A percentile compares a stretch with the other conserved stretches of the same genome.
Conservation (phyloP, 202 grass and related monocot species). For the Hordeum pubiflorum region DNA sequence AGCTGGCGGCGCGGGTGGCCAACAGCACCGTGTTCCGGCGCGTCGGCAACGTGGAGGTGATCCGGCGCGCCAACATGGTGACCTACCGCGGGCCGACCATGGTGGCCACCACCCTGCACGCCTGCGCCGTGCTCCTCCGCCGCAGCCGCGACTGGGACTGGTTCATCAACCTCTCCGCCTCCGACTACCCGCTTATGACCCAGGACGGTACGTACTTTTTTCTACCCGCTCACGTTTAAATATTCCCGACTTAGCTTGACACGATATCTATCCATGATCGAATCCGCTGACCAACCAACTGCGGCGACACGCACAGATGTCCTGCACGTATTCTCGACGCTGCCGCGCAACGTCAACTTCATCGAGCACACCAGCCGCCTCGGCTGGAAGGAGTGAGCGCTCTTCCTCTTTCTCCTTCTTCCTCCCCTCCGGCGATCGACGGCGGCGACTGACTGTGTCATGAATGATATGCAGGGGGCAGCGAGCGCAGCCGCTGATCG, state of each 20-base stretch:
- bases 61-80: slow-evolving; percentile 67
- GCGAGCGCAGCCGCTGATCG: slow-evolving; percentile 45
- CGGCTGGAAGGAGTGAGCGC: slow-evolving; percentile 72
- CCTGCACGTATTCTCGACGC: slow-evolving; percentile 42
- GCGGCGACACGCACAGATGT: slow-evolving; percentile 37
- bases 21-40: slow-evolving; percentile 38
- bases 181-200: slow-evolving; percentile 79
- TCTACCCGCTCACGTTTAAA: not conserved
- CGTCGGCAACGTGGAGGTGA: slow-evolving; percentile 56
- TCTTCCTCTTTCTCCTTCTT: not conserved
- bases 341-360: slow-evolving; percentile 67
- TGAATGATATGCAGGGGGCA: slow-evolving; percentile 5
- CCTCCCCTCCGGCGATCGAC: not conserved
- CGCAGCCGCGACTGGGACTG: slow-evolving; percentile 62
- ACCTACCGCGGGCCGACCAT: slow-evolving; percentile 77
- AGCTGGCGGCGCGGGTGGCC: slow-evolving; percentile 40
- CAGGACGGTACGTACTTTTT: slow-evolving; percentile 45
- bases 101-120: slow-evolving; percentile 76
- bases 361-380: slow-evolving; percentile 64
- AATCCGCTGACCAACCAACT: not conserved
- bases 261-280: not conserved
- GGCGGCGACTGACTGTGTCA: not conserved
- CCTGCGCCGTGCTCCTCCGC: slow-evolving; percentile 59
- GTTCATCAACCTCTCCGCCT: slow-evolving; percentile 88
- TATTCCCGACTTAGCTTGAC: not conserved